phyloP scores from a whole-genome alignment of 116 monocot species.

The Zostera marina region DNA sequence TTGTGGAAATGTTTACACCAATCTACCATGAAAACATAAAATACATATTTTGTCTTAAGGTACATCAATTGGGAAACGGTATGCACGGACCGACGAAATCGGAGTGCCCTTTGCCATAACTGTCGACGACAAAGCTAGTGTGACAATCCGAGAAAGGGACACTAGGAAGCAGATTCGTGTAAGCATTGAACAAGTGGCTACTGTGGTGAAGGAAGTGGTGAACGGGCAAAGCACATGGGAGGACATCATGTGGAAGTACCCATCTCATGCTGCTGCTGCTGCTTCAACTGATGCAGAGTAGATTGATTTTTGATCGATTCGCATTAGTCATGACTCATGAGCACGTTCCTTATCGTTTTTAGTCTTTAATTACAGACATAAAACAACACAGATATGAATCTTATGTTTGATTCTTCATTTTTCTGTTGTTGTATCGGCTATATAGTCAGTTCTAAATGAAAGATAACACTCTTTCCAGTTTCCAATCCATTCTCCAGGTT shows the following conservation, averaged over 20 bases:
- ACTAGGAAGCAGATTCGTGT: constrained; percentile 79
- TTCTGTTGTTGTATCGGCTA: no score
- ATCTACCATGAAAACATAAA: not conserved
- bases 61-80: constrained; percentile 78
- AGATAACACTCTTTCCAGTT: no score
- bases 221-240: constrained; percentile 90
- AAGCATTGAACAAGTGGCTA: constrained; percentile 43
- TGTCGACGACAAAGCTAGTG: constrained; percentile 36
- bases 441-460: no score
- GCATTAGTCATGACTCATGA: no score
- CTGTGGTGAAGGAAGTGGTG: constrained; percentile 51
- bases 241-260: constrained; percentile 60
- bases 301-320: no score
- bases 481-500: no score
- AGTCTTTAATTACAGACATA: no score
- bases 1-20: not conserved
- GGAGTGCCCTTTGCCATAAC: constrained; percentile 92
- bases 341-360: no score
- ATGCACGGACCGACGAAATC: constrained; percentile 83
- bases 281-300: constrained; percentile 25
- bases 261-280: constrained; percentile 24
- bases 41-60: constrained; percentile 20
- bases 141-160: constrained; percentile 83
- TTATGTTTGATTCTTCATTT: no score
- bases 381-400: no score